phyloP scores from a whole-genome alignment of 2,329 filamentous ascomycete genomes.

The Colletotrichum aenigma region DNA sequence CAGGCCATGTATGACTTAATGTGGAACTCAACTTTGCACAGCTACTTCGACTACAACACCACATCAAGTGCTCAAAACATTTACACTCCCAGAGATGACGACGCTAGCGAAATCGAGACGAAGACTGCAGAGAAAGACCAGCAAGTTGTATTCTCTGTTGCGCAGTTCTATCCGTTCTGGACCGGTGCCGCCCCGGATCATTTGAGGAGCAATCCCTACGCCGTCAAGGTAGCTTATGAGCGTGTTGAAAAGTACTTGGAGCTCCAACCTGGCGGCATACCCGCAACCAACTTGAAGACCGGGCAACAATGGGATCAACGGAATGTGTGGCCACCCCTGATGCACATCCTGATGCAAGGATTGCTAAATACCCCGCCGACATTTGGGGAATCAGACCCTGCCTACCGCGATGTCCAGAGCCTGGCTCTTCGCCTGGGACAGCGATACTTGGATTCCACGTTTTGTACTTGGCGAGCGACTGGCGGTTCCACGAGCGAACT shows the following conservation, averaged over 20 bases:
- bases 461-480: slow-evolving; percentile 73
- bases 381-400: slow-evolving; percentile 55
- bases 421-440: slow-evolving; percentile 65
- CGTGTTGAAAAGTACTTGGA: slow-evolving; percentile 59
- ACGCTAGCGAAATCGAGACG: slow-evolving; percentile 45
- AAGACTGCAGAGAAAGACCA: slow-evolving; percentile 54
- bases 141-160: slow-evolving; percentile 62
- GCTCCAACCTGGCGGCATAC: slow-evolving; percentile 58
- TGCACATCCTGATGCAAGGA: slow-evolving; percentile 67
- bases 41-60: slow-evolving; percentile 74
- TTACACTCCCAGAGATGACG: slow-evolving; percentile 54
- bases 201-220: slow-evolving; percentile 62
- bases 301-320: slow-evolving; percentile 75
- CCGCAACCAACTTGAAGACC: slow-evolving; percentile 64
- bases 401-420: slow-evolving; percentile 57
- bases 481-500: slow-evolving; percentile 62
- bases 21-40: slow-evolving; percentile 67
- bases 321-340: slow-evolving; percentile 72
- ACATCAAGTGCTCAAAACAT: slow-evolving; percentile 61
- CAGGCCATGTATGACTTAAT: slow-evolving; percentile 66
- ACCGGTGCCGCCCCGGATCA: slow-evolving; percentile 63
- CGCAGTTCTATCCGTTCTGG: slow-evolving; percentile 74
- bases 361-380: slow-evolving; percentile 64
- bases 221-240: slow-evolving; percentile 57
- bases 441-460: slow-evolving; percentile 69